Evolutionary conservation across 495 filamentous ascomycete species (phyloP), one percentile per base, ranked within the genome.

Genomic region (Aspergillus mulundensis): DNA sequence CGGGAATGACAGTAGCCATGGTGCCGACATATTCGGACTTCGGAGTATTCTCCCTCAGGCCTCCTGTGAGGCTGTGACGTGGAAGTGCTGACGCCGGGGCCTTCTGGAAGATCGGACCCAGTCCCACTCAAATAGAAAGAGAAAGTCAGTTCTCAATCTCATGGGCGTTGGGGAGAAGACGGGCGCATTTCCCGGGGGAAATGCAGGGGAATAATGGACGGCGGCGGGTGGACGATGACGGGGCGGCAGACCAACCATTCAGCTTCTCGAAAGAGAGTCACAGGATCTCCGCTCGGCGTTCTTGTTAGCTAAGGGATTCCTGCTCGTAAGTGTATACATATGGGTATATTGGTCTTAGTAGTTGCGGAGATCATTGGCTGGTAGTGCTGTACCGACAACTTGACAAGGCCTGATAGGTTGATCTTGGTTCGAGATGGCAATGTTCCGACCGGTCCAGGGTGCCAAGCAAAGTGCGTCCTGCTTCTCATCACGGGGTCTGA

Each of bases 381-480:
- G 53, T 56, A 41, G 23, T 41, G 15, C 34, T 18, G 44, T 40
- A 55, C 46, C 2, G 23, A n/a, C 20, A 12, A 18, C 18, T n/a
- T n/a, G n/a, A n/a, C n/a, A n/a, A n/a, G n/a, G n/a, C n/a, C n/a
- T n/a, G n/a, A n/a, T n/a, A n/a, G n/a, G n/a, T n/a, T n/a, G n/a
- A n/a, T n/a, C n/a, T 20, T 21, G 11, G 46, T 36, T 49, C 25
- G 15, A 23, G 19, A 0, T 18, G 24, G 16, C 25, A 20, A n/a
- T 49, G 42, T 47, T 54, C 49, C 32, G 45, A n/a, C n/a, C n/a
- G n/a, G n/a, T n/a, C n/a, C n/a, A n/a, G n/a, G 28, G 10, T 10
- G 68, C 0, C 81, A 55, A 48, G 53, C 14, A 81, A 25, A 76
- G 43, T 53, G 46, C 43, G 16, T 46, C 49, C 18, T 42, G 59